Percentiles rank a stretch among this genome's conserved stretches.
phyloP scores from a whole-genome alignment of 2,329 filamentous ascomycete genomes.

The Colletotrichum destructivum region DNA sequence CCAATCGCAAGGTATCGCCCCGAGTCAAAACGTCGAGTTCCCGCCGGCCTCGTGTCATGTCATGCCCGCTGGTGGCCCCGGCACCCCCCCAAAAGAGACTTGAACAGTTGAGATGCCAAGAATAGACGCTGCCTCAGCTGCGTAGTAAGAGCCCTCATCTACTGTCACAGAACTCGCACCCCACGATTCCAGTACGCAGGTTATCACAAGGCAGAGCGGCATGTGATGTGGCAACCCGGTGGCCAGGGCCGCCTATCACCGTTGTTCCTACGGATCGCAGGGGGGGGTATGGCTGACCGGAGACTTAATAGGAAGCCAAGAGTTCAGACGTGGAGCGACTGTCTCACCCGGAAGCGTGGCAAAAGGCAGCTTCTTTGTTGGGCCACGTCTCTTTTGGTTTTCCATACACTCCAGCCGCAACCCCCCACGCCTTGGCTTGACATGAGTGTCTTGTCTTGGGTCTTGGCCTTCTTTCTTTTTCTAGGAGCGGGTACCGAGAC shows the following conservation, averaged over 20 bases:
- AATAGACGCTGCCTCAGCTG: not conserved
- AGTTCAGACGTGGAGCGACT: not conserved
- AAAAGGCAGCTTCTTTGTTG: not conserved
- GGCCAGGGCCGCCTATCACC: not conserved
- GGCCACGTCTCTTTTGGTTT: not conserved
- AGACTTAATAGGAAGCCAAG: not conserved
- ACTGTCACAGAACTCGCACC: not conserved
- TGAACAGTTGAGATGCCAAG: not conserved
- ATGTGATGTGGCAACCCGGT: not conserved
- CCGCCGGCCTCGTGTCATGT: not conserved
- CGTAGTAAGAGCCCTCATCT: not conserved
- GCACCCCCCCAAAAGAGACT: not conserved
- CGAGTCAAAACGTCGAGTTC: slow-evolving; percentile 9
- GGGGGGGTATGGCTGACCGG: too few relatives aligned
- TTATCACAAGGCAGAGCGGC: not conserved
- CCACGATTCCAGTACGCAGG: too few relatives aligned
- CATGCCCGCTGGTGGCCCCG: not conserved
- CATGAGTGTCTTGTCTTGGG: not conserved
- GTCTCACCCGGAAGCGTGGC: not conserved
- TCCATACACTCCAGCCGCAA: too few relatives aligned
- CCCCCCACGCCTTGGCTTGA: too few relatives aligned
- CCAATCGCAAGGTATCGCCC: not conserved
- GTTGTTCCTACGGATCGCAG: not conserved
- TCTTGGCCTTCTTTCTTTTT: not conserved
- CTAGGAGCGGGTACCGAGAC: not conserved